Conservation (phyloP, 1,284 basidiomycete genomes). For the Pulveroboletus sp. region DNA sequence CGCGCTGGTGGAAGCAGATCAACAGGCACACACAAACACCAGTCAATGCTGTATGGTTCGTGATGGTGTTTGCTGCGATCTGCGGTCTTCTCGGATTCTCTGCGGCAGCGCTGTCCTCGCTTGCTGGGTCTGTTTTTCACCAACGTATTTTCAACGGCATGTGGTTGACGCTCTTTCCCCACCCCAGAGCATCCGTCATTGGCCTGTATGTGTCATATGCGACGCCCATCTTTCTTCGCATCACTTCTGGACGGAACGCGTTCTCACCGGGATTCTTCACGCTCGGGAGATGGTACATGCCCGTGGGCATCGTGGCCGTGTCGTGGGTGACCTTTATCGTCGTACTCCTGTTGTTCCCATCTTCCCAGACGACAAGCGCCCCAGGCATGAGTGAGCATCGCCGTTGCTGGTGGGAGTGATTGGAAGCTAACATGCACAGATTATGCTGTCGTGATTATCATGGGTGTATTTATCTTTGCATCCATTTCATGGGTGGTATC, state of each 20-base stretch:
- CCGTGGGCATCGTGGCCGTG: conserved; percentile 60
- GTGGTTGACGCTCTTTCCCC: conserved; percentile 1
- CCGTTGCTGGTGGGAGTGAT: not conserved
- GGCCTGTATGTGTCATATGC: conserved; percentile 67
- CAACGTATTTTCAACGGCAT: not conserved
- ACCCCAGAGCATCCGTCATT: conserved; percentile 64
- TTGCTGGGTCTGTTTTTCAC: conserved; percentile 55
- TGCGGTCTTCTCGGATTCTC: conserved; percentile 71
- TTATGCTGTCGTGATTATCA: conserved; percentile 66
- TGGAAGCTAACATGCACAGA: conserved; percentile 43
- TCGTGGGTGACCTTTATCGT: conserved; percentile 67
- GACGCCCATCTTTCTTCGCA: conserved; percentile 67
- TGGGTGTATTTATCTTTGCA: conserved; percentile 64
- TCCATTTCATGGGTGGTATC: conserved; percentile 64
- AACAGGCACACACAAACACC: conserved; percentile 62
- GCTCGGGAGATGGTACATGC: conserved; percentile 60
- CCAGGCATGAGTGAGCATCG: conserved; percentile 54
- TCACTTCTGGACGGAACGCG: conserved; percentile 62
- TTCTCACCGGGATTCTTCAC: conserved; percentile 60
- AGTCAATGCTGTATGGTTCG: conserved; percentile 74
- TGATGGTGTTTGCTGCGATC: conserved; percentile 57
- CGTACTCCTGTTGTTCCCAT: conserved; percentile 62
- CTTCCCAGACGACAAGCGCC: conserved; percentile 43
- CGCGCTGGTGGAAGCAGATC: conserved; percentile 64
- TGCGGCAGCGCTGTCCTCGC: conserved; percentile 57